Evolutionary conservation across 2,329 filamentous ascomycete genomes (phyloP).

Genomic region (Gaeumannomyces sp.): DNA sequence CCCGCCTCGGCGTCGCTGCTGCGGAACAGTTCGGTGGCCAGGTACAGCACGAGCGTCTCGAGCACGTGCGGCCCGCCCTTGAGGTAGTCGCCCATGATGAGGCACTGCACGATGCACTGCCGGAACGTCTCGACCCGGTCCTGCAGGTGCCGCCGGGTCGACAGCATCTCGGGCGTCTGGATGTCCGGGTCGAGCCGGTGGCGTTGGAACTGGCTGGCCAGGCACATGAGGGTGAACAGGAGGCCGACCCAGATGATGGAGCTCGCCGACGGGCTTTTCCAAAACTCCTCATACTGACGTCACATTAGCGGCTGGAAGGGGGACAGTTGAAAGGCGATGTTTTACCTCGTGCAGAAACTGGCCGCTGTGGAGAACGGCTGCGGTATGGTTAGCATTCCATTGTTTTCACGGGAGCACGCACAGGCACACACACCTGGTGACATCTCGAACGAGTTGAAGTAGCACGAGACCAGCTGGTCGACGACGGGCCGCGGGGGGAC

Average conservation of each 20-base stretch:
- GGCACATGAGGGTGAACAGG: conserved; percentile 24
- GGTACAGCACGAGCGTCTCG: conserved; percentile 23
- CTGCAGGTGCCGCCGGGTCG: conserved; percentile 12
- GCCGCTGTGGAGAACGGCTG: too few relatives aligned
- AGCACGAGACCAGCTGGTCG: conserved; percentile 9
- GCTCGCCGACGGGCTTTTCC: conserved; percentile 17
- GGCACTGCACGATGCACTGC: conserved; percentile 21
- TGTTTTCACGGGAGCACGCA: conserved; percentile 5
- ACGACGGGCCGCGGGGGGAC: conserved; percentile 8
- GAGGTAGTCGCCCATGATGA: conserved; percentile 26
- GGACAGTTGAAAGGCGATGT: too few relatives aligned
- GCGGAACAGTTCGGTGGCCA: conserved; percentile 22
- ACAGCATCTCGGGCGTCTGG: conserved; percentile 16
- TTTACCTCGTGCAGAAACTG: too few relatives aligned
- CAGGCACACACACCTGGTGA: neutral
- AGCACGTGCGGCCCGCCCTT: conserved; percentile 22
- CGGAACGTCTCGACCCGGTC: conserved; percentile 20
- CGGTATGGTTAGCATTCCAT: too few relatives aligned
- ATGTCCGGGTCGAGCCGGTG: conserved; percentile 19
- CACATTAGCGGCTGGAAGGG: too few relatives aligned
- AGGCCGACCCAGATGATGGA: conserved; percentile 25
- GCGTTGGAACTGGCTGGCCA: conserved; percentile 20
- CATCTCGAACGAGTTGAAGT: conserved; percentile 10
- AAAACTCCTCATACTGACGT: conserved; percentile 23
- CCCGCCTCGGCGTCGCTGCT: conserved; percentile 19